Evolutionary conservation across 2,329 filamentous ascomycete genomes (phyloP).

Genomic region (Alternaria ethzedia): DNA sequence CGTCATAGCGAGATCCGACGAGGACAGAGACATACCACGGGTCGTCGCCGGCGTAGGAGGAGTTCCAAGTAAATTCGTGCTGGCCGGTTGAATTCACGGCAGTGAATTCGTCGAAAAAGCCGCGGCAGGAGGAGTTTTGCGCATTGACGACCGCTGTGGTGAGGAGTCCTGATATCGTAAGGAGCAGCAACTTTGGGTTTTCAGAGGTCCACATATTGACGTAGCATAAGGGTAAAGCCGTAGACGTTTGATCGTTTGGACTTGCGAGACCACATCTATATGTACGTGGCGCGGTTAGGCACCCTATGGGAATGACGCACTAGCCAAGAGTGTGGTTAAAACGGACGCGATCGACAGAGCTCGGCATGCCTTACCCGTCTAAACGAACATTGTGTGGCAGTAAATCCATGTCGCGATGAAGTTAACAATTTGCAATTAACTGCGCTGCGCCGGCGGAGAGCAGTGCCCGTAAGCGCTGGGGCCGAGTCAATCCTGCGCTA

Average conservation of each 20-base stretch:
- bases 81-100: conserved; percentile 2
- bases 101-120: not conserved
- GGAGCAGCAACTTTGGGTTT: conserved; percentile 1
- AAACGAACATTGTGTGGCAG: not conserved
- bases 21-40: conserved; percentile 5
- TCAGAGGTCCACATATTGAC: not conserved
- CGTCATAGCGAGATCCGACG: not conserved
- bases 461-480: not conserved
- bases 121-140: not conserved
- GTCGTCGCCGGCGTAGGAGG: conserved; percentile 1
- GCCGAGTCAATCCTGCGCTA: not conserved
- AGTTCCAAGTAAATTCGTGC: conserved; percentile 7
- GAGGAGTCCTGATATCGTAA: conserved; percentile 4
- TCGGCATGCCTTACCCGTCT: not conserved
- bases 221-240: not conserved
- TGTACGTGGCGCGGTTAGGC: not conserved
- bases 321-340: not conserved
- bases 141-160: not conserved
- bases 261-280: not conserved
- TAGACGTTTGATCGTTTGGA: not conserved
- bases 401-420: not conserved
- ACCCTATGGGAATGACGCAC: not conserved
- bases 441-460: not conserved
- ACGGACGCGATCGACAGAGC: not conserved
- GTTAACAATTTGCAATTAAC: not conserved